These are phyloP conservation scores for Vaccinium darrowii DNA, from an alignment of 148 eudicot species.

Conservation along the genomic window DNA sequence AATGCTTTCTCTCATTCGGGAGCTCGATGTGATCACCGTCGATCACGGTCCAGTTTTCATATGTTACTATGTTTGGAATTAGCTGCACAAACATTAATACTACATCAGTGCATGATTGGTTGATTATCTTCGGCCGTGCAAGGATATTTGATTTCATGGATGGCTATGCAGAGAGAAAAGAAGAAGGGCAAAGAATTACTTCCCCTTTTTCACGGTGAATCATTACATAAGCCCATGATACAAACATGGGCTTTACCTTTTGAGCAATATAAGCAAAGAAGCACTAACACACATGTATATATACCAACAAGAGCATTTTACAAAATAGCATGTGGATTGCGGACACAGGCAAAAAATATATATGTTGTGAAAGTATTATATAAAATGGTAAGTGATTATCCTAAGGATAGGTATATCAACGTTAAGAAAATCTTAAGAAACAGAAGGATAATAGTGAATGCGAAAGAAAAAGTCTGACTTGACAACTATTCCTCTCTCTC, in stretches of 20 bases:
- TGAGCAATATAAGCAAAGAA: background rate
- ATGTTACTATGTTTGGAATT: constrained; percentile 59
- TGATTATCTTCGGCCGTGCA: background rate
- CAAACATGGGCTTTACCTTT: background rate
- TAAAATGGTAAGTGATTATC: background rate
- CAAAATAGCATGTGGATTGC: background rate
- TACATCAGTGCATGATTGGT: background rate
- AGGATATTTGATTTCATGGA: background rate
- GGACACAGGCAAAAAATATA: too few relatives aligned
- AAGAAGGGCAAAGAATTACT: background rate
- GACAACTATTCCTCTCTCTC: too few relatives aligned
- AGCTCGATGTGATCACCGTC: constrained; percentile 88
- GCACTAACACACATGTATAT: background rate
- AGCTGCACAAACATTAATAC: constrained; percentile 50
- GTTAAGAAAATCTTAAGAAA: background rate
- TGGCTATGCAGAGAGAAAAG: background rate
- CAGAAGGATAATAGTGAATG: background rate
- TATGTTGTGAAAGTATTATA: too few relatives aligned
- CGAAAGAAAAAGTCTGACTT: too few relatives aligned
- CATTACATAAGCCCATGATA: background rate
- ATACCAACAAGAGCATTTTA: background rate
- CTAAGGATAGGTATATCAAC: background rate
- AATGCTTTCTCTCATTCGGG: constrained; percentile 35
- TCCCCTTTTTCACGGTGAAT: background rate
- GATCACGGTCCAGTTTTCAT: constrained; percentile 82